These are phyloP conservation scores for Colletotrichum incanum DNA, from an alignment of 2,329 filamentous ascomycete genomes.

Conservation along the genomic window DNA sequence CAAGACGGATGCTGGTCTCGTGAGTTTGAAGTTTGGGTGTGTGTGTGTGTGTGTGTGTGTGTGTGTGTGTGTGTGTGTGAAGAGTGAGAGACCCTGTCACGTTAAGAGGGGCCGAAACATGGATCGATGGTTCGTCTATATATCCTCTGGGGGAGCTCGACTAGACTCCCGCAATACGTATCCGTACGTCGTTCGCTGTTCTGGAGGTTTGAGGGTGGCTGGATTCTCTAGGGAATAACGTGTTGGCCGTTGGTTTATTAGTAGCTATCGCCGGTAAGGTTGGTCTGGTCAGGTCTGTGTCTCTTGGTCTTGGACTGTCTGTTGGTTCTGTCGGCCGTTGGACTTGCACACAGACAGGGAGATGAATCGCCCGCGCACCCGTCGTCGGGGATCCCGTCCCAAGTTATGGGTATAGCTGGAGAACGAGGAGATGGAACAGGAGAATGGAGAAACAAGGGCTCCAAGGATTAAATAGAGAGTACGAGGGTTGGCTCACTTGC, in stretches of 20 bases:
- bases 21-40: conserved; percentile 3
- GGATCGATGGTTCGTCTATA: conserved; percentile 36
- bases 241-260: conserved; percentile 30
- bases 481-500: not conserved
- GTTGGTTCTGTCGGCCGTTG: conserved; percentile 23
- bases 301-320: conserved; percentile 23
- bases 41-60: not conserved
- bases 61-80: not conserved
- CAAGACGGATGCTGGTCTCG: conserved; percentile 39
- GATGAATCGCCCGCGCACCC: conserved; percentile 31
- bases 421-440: not conserved
- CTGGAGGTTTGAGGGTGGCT: conserved; percentile 16
- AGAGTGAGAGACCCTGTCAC: conserved; percentile 18
- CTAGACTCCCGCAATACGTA: not conserved
- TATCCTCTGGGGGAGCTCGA: conserved; percentile 9
- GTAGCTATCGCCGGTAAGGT: conserved; percentile 33
- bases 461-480: conserved; percentile 31
- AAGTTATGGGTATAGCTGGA: conserved; percentile 3
- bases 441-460: conserved; percentile 7
- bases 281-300: conserved; percentile 29
- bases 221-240: conserved; percentile 2
- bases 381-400: conserved; percentile 38
- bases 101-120: conserved; percentile 24
- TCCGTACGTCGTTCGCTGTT: conserved; percentile 3
- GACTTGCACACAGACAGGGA: conserved; percentile 24